Evolutionary conservation across 352 stramenopile genomes (phyloP).

Genomic region (Phytopythium aichiense): DNA sequence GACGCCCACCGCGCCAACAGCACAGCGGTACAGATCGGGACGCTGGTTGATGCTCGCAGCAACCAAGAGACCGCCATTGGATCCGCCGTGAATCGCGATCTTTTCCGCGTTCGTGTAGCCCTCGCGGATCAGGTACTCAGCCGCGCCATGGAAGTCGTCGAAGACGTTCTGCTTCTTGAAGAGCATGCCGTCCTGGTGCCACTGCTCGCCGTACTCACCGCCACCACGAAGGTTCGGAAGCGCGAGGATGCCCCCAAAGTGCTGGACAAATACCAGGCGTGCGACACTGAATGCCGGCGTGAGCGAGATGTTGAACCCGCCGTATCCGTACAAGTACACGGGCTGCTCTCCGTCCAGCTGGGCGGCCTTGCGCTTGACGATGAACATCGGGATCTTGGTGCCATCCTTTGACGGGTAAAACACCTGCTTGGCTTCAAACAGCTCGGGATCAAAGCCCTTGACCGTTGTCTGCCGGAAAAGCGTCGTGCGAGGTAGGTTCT

Average conservation of each 20-base stretch:
- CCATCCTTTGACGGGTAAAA: conserved; percentile 93
- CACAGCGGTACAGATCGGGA: conserved; percentile 90
- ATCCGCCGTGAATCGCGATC: conserved; percentile 90
- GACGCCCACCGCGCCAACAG: conserved; percentile 91
- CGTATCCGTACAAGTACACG: conserved; percentile 93
- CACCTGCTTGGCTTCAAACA: conserved; percentile 79
- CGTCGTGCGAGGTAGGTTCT: conserved; percentile 22
- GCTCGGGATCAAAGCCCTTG: conserved; percentile 71
- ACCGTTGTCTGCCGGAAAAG: conserved; percentile 81
- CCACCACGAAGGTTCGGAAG: conserved; percentile 93
- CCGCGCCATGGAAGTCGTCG: conserved; percentile 95
- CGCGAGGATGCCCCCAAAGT: conserved; percentile 90
- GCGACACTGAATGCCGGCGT: conserved; percentile 88
- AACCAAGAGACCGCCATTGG: conserved; percentile 93
- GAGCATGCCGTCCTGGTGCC: conserved; percentile 91
- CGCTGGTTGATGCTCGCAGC: conserved; percentile 88
- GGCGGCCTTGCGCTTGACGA: conserved; percentile 83
- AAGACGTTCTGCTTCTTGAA: conserved; percentile 94
- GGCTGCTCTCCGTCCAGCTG: conserved; percentile 81
- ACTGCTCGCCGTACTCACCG: conserved; percentile 90
- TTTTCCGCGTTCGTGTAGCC: conserved; percentile 88
- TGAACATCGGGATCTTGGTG: conserved; percentile 95
- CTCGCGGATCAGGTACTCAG: conserved; percentile 88
- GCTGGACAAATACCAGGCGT: conserved; percentile 86
- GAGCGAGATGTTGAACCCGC: conserved; percentile 95